These are phyloP conservation scores for Rhynchosporium graminicola DNA, from an alignment of 2,329 filamentous ascomycete species.

Conservation along the genomic window DNA sequence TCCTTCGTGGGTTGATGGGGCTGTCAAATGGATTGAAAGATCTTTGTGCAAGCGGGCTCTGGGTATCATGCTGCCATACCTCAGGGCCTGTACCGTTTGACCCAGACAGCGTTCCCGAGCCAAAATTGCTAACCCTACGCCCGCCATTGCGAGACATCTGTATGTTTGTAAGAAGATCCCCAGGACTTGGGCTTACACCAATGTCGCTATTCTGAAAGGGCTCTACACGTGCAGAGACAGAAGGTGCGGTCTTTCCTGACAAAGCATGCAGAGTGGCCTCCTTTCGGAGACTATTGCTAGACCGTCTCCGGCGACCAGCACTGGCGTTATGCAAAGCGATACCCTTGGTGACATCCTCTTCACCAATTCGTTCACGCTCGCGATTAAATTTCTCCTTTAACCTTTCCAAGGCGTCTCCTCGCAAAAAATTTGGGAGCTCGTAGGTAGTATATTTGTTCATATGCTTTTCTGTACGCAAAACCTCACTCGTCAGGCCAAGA, in stretches of 20 bases:
- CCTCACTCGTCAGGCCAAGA: conserved; percentile 86
- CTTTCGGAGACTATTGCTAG: conserved; percentile 74
- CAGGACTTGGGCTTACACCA: conserved; percentile 58
- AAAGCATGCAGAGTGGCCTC: conserved; percentile 72
- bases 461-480: conserved; percentile 86
- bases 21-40: conserved; percentile 59
- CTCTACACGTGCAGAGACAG: conserved; percentile 37
- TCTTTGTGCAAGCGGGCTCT: conserved; percentile 46
- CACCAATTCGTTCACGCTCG: conserved; percentile 78
- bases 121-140: conserved; percentile 41
- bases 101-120: conserved; percentile 17
- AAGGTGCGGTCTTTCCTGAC: conserved; percentile 28
- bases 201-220: conserved; percentile 37
- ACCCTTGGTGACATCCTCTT: conserved; percentile 83
- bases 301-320: conserved; percentile 65
- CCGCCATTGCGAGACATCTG: conserved; percentile 66
- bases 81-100: conserved; percentile 34
- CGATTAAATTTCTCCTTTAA: conserved; percentile 90
- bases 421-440: conserved; percentile 86
- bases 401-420: conserved; percentile 77
- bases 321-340: conserved; percentile 89
- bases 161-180: conserved; percentile 79
- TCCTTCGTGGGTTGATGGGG: conserved; percentile 49
- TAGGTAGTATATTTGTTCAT: conserved; percentile 93
- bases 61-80: conserved; percentile 38